Base-by-base conservation (phyloP, 495 filamentous ascomycete genomes). In the Penicillium robsamsonii region DNA sequence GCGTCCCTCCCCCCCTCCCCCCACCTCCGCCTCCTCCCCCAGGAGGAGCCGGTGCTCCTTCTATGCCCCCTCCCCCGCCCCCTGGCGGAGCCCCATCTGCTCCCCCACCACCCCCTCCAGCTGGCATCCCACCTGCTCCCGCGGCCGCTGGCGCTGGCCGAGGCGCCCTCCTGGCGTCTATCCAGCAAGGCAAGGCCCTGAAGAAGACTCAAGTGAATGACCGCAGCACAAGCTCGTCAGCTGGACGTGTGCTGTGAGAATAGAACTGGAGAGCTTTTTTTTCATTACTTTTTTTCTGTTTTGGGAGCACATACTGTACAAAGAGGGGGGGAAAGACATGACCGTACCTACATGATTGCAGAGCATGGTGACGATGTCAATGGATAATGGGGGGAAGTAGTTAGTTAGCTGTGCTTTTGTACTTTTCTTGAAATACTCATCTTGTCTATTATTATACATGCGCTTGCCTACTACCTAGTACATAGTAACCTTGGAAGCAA, bases 191-290 rank as follows among this genome's bases (percentile, higher is more conserved):
- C 47, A 92, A 70, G 68, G 74, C 83, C 13, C 75, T 97, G 59
- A 88, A 74, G 77, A 96, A 96, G 77, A 87, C 88, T 35, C 77
- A 87, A 70, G 96, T 92, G 20, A 91, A 89, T 63, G 92, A 97
- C 68, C 84, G 84, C 71, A 97, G 92, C 73, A 70, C 57, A 46
- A 82, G 86, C 50, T 70, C 79, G 50, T 75, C 84, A 42, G 86
- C 89, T 42, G 92, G 92, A 20, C 83, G 84, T 58, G 91, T 96
- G 45, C 67, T 89, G 67, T 72, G 55, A 63, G 31, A 20, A 58
- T 35, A 20, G 30, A 5, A 17, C 15, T 17, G 41, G 22, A 22
- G 25, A 29, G 31, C 42, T 0, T 17, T 27, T 38, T 45, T 29
- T 20, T 29, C n/a, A n/a, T 38, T 0, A 12, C 17, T 38, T 45